Base-by-base conservation (phyloP, 257 asterid species). In the Paulownia fortunei region DNA sequence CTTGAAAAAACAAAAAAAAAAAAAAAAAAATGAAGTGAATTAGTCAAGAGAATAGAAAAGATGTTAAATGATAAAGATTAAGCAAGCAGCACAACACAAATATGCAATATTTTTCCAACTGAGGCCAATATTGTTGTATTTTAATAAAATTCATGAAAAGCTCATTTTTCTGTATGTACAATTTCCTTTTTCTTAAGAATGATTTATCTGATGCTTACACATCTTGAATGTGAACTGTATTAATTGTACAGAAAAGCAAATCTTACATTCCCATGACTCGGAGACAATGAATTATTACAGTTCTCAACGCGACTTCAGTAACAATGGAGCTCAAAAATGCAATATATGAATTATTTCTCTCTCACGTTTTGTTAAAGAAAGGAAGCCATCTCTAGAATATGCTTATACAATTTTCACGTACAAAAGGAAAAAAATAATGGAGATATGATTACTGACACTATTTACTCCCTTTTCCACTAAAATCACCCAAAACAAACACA, bases 391-490 rank as follows among this genome's bases (percentile, higher is more conserved):
- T 15, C 34, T 32, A 32, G 16, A 47, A 47, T 52, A 71, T 54
- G 49, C 36, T 39, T 66, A 36, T 12, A 56, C 58, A 37, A 47
- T 51, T 19, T 19, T 42, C 58, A n/a, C 1, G 0, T 24, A 39
- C 32, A 52, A 10, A 51, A 52, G 21, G 41, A 12, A 42, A 66
- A 65, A 66, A 0, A 66, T 10, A 0, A 41, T 15, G 55, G 36
- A 19, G 6, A 24, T 26, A 60, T 60, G 67, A 27, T 24, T 26
- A 0, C n/a, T 27, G 19, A 62, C 19, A 46, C 0, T 70, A 70
- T 61, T 62, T 60, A 27, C 72, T 61, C 79, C 63, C 36, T 19
- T 74, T 12, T 32, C 34, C 39, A 42, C 47, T 27, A 34, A 60
- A 24, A 73, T 58, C 49, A 42, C 58, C 52, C 30, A 69, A 7